Percentiles rank a stretch among this genome's conserved stretches.
Evolutionary conservation across 2,329 filamentous ascomycete species (phyloP).

Genomic region (Fusarium nodosum): DNA sequence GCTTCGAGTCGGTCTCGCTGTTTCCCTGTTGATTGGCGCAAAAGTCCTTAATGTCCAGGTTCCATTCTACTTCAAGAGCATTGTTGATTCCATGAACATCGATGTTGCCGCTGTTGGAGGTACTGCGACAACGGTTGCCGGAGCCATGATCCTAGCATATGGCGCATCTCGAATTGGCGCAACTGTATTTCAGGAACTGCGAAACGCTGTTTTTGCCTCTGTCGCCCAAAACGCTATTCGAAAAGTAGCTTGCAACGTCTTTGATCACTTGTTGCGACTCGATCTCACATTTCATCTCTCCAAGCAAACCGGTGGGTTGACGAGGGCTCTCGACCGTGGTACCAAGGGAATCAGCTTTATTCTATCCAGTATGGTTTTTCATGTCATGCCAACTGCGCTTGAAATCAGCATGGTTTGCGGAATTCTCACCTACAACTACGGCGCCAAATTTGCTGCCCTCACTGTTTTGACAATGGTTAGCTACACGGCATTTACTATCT

Average conservation of each 20-base stretch:
- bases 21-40: conserved; percentile 85
- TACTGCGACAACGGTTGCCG: conserved; percentile 88
- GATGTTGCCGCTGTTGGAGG: conserved; percentile 90
- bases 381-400: conserved; percentile 91
- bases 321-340: conserved; percentile 92
- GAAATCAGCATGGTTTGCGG: conserved; percentile 97
- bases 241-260: conserved; percentile 90
- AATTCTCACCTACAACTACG: conserved; percentile 96
- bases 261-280: conserved; percentile 87
- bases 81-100: conserved; percentile 97
- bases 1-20: conserved; percentile 85
- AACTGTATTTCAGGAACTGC: conserved; percentile 90
- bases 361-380: conserved; percentile 98
- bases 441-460: conserved; percentile 89
- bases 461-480: conserved; percentile 91
- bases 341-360: conserved; percentile 99
- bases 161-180: conserved; percentile 89
- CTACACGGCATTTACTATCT: conserved; percentile 97
- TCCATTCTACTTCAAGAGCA: conserved; percentile 98
- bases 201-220: conserved; percentile 96
- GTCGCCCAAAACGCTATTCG: conserved; percentile 98
- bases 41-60: conserved; percentile 98
- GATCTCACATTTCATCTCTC: conserved; percentile 95
- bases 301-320: conserved; percentile 94
- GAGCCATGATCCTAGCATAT: conserved; percentile 93